These are phyloP conservation scores for Cruciata laevipes DNA, from an alignment of 257 asterid genomes.

Conservation along the genomic window DNA sequence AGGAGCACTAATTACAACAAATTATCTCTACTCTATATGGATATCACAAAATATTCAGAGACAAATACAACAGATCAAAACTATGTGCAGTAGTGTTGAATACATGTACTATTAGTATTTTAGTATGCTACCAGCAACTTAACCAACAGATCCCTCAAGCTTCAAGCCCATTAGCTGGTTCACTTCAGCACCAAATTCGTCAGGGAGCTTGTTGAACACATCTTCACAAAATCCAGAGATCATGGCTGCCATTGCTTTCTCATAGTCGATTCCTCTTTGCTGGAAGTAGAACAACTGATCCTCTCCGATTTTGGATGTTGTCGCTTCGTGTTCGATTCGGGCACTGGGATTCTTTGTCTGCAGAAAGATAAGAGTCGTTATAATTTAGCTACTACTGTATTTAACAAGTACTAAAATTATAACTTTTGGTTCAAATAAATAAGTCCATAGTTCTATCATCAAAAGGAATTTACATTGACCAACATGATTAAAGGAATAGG, in stretches of 20 bases:
- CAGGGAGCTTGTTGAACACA: constrained; percentile 85
- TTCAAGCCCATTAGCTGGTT: constrained; percentile 91
- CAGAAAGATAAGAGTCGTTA: neutral
- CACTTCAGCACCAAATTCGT: constrained; percentile 94
- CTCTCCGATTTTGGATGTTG: constrained; percentile 90
- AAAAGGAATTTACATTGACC: neutral
- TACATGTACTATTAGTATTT: too few species aligned
- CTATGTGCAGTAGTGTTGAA: neutral
- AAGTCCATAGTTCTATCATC: neutral
- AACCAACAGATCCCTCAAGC: constrained; percentile 96
- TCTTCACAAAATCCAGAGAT: constrained; percentile 89
- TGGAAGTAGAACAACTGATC: constrained; percentile 91
- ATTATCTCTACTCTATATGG: too few species aligned
- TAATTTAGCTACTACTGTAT: neutral
- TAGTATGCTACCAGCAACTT: constrained; percentile 3
- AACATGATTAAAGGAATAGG: neutral
- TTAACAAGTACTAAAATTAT: neutral
- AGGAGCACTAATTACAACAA: neutral
- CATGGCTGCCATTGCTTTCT: constrained; percentile 98
- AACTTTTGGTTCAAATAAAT: neutral
- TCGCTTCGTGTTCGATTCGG: constrained; percentile 81
- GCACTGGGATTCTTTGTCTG: constrained; percentile 70
- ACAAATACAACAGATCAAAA: neutral
- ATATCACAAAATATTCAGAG: neutral
- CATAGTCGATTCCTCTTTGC: constrained; percentile 90